These are phyloP conservation scores for Gelatoporia subvermispora DNA, from an alignment of 768 basidiomycete species.

Conservation along the genomic window DNA sequence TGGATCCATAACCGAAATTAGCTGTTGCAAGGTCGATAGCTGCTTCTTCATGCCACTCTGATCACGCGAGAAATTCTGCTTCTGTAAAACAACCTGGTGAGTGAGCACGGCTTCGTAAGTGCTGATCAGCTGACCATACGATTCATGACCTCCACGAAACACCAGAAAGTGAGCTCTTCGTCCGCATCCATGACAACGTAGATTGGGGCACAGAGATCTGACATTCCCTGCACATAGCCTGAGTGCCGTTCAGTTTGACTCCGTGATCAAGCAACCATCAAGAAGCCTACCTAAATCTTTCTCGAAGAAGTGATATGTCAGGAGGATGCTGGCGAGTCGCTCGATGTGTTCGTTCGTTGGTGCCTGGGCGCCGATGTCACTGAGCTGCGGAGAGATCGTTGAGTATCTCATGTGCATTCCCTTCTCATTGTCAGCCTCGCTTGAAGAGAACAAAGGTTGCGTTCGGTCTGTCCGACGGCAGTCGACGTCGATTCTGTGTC, in stretches of 20 bases:
- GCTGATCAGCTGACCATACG: conserved; percentile 82
- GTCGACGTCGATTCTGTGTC: conserved; percentile 95
- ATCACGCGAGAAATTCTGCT: conserved; percentile 91
- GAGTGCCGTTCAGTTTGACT: conserved; percentile 15
- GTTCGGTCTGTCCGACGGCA: conserved; percentile 93
- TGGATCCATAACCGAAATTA: conserved; percentile 93
- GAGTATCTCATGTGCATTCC: conserved; percentile 51
- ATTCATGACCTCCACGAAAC: conserved; percentile 91
- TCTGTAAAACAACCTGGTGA: conserved; percentile 39
- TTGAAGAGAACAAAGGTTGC: conserved; percentile 77
- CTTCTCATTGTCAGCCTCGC: conserved; percentile 55
- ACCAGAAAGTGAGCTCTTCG: conserved; percentile 93
- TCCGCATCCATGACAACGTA: conserved; percentile 89
- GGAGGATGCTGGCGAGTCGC: conserved; percentile 75
- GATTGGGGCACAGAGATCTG: conserved; percentile 88
- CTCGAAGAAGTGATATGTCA: conserved; percentile 90
- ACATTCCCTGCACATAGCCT: conserved; percentile 99
- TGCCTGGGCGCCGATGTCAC: conserved; percentile 81
- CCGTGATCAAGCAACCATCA: neutral
- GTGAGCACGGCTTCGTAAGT: neutral
- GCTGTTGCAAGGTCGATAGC: conserved; percentile 79
- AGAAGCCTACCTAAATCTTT: conserved; percentile 70
- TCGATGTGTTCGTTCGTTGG: conserved; percentile 91
- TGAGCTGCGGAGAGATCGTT: conserved; percentile 68
- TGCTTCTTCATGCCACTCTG: conserved; percentile 99